Evolutionary conservation across 2,329 filamentous ascomycete genomes (phyloP).

Genomic region (Emmonsiellopsis sp.): DNA sequence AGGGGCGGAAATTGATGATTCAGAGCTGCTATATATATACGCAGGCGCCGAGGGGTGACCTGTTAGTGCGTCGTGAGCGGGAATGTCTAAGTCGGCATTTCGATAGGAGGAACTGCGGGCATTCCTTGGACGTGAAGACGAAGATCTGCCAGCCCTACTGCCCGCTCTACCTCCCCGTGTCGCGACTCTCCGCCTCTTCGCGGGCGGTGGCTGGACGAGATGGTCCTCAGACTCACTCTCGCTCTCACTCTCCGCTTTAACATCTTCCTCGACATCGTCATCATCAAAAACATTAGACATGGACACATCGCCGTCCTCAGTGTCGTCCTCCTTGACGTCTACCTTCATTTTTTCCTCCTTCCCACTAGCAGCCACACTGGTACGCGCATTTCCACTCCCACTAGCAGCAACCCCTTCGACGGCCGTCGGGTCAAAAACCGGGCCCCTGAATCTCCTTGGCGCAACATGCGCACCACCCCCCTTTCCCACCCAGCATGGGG

Average conservation of each 20-base stretch:
- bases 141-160: too few relatives aligned
- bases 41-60: too few relatives aligned
- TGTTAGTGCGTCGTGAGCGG: too few relatives aligned
- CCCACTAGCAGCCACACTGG: not conserved
- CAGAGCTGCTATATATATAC: too few relatives aligned
- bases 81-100: too few relatives aligned
- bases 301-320: not conserved
- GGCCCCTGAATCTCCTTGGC: slow-evolving; percentile 9
- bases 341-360: not conserved
- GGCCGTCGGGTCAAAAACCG: slow-evolving; percentile 5
- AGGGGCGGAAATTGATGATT: too few relatives aligned
- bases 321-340: not conserved
- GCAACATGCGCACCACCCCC: slow-evolving; percentile 14
- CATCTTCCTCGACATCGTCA: not conserved
- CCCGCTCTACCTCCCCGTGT: too few relatives aligned
- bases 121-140: too few relatives aligned
- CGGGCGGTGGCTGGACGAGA: not conserved
- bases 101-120: too few relatives aligned
- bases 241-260: too few relatives aligned
- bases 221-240: not conserved
- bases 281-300: not conserved
- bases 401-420: not conserved
- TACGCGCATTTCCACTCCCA: not conserved
- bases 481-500: slow-evolving; percentile 17
- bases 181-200: too few relatives aligned